Conservation (phyloP, 345 rosid genomes). For the Raphanus sativus region DNA sequence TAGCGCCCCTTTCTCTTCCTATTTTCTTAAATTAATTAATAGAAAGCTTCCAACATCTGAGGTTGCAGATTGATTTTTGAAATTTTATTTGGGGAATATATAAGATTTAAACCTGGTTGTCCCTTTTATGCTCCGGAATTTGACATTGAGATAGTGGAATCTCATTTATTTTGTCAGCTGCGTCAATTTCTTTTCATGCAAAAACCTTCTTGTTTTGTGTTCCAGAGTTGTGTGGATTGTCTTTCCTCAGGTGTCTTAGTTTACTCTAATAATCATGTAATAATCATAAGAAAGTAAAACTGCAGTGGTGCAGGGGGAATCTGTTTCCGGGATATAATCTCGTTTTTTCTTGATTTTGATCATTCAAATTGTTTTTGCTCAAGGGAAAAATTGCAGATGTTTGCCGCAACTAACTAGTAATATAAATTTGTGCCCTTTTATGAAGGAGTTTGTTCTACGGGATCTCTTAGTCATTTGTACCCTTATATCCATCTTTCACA, state of each 20-base stretch:
- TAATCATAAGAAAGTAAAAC: slow-evolving; percentile 4
- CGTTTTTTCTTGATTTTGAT: slow-evolving; percentile 8
- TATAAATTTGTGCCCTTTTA: background rate
- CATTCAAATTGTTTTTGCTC: slow-evolving; percentile 4
- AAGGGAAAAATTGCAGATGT: slow-evolving; percentile 12
- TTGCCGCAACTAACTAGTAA: background rate
- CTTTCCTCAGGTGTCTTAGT: slow-evolving; percentile 1
- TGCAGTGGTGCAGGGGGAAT: slow-evolving; percentile 6
- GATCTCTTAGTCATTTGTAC: slow-evolving; percentile 7
- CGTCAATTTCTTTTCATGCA: background rate
- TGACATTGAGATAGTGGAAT: slow-evolving; percentile 12
- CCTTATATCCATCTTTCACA: slow-evolving; percentile 3
- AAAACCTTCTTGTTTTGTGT: slow-evolving; percentile 9
- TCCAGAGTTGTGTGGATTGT: slow-evolving; percentile 8
- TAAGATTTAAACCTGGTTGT: slow-evolving; percentile 9
- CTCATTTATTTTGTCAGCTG: background rate
- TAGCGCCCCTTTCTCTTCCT: background rate
- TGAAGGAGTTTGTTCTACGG: background rate
- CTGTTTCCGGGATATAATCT: slow-evolving; percentile 7
- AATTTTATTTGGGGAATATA: background rate
- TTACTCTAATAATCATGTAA: slow-evolving; percentile 8
- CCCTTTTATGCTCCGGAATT: background rate
- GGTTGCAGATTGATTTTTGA: slow-evolving; percentile 10
- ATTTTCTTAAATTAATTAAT: background rate
- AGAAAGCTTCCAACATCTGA: slow-evolving; percentile 21